These are phyloP conservation scores for Boletus semigastroideus DNA, from an alignment of 1,284 basidiomycete genomes.

Conservation along the genomic window DNA sequence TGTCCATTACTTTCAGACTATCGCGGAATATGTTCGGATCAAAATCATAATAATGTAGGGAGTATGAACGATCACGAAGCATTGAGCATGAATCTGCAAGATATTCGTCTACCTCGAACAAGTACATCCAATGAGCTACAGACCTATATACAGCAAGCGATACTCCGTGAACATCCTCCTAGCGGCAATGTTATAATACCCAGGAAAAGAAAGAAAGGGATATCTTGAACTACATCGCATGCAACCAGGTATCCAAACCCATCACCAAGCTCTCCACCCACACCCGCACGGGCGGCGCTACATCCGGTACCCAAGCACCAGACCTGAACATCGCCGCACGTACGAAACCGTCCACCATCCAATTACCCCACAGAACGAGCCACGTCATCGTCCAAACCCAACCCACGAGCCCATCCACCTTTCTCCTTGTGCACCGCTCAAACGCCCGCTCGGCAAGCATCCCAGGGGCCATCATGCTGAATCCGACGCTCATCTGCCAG, in stretches of 20 bases:
- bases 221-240: background rate
- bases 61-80: too few species aligned
- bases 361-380: conserved; percentile 44
- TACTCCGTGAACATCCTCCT: too few species aligned
- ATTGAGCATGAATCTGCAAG: too few species aligned
- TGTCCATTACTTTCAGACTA: too few species aligned
- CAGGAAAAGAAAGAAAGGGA: too few species aligned
- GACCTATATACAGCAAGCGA: too few species aligned
- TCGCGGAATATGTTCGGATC: too few species aligned
- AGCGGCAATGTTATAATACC: too few species aligned
- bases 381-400: conserved; percentile 50
- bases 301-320: background rate
- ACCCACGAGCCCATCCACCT: conserved; percentile 45
- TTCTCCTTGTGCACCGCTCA: conserved; percentile 31
- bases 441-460: conserved; percentile 43
- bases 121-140: too few species aligned
- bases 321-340: conserved; percentile 8
- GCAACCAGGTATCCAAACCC: conserved; percentile 11
- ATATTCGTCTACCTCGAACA: too few species aligned
- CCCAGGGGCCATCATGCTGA: conserved; percentile 52
- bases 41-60: too few species aligned
- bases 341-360: conserved; percentile 50
- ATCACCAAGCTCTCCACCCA: conserved; percentile 1
- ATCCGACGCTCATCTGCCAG: conserved; percentile 45
- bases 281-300: background rate